Base-by-base conservation (phyloP, 805 yeast species). In the Saccharomycodes ludwigii region DNA sequence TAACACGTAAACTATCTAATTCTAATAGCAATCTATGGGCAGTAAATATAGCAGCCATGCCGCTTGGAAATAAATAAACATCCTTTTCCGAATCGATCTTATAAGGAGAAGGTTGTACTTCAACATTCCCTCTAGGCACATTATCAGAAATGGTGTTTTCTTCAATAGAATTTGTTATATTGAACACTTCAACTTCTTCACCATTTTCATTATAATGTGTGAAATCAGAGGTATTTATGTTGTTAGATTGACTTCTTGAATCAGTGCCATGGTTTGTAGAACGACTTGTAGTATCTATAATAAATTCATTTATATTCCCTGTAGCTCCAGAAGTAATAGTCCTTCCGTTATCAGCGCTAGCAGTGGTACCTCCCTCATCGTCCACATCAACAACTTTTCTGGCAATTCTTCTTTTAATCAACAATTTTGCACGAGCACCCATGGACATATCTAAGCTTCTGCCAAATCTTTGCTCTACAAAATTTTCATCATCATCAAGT, bases 1-100 rank as follows among this genome's bases (percentile, higher is more conserved):
- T 21, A 33, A 53, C 48, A 54, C 65, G 31, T 39, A 58, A 50
- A 40, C 47, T 32, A 33, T 55, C 60, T 8, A 46, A 34, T 21
- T 59, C 44, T 33, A 73, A 48, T 13, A 71, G 41, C 6, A 73
- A 63, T 37, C 71, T 67, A 50, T 88, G 94, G 1, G 95, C 81
- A 34, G 73, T 67, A 63, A 78, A 91, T 24, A 91, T 80, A 1
- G 94, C 65, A 3, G 95, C 78, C 96, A 91, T 91, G 12, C 98
- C 98, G 4, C 86, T 65, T 10, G 95, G 91, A 46, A 68, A 85
- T 30, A 93, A 62, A 48, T 70, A 85, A 1, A 91, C 93, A 47
- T 86, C 93, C 15, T 71, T 64, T 27, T 70, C 76, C 14, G 55
- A 47, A 31, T 48, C 46, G 4, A 51, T 37, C 9, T 31, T 21